These are phyloP conservation scores for Cladobotryum mycophilum DNA, from an alignment of 2,329 filamentous ascomycete species.

Conservation along the genomic window DNA sequence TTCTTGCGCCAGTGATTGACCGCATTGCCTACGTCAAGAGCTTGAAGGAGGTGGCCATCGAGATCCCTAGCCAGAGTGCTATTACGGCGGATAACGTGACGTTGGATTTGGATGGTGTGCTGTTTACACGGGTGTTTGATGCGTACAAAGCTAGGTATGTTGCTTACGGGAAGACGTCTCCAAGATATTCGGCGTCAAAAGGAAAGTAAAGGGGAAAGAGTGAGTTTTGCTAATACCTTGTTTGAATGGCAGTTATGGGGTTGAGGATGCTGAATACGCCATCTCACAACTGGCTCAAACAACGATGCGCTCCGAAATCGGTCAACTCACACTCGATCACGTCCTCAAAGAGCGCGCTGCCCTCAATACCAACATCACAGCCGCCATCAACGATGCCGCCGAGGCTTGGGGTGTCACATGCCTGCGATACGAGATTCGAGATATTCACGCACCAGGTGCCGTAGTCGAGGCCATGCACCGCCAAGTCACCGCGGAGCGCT, in stretches of 20 bases:
- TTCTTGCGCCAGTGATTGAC: slow-evolving; percentile 86
- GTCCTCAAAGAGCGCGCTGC: slow-evolving; percentile 95
- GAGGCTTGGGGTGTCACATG: slow-evolving; percentile 96
- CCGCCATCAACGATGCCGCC: slow-evolving; percentile 95
- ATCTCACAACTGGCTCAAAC: slow-evolving; percentile 97
- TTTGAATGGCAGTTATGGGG: slow-evolving; percentile 65
- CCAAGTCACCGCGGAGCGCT: slow-evolving; percentile 93
- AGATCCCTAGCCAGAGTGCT: slow-evolving; percentile 95
- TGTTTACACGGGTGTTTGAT: slow-evolving; percentile 95
- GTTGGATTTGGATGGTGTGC: slow-evolving; percentile 86
- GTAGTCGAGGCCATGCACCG: slow-evolving; percentile 98
- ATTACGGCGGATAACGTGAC: slow-evolving; percentile 99
- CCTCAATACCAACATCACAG: slow-evolving; percentile 97
- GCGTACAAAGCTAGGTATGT: slow-evolving; percentile 90
- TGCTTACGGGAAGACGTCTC: not conserved
- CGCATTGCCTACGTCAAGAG: slow-evolving; percentile 97
- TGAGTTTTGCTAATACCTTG: not conserved
- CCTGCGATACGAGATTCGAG: slow-evolving; percentile 93
- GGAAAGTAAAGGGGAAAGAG: not conserved
- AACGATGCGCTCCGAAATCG: slow-evolving; percentile 98
- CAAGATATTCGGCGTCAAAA: not conserved
- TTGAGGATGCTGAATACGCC: slow-evolving; percentile 97
- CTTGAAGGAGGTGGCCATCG: slow-evolving; percentile 90
- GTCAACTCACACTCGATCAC: slow-evolving; percentile 91
- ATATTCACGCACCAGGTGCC: slow-evolving; percentile 90